phyloP scores from a whole-genome alignment of 208 protist species.

The Perkinsela sp. region DNA sequence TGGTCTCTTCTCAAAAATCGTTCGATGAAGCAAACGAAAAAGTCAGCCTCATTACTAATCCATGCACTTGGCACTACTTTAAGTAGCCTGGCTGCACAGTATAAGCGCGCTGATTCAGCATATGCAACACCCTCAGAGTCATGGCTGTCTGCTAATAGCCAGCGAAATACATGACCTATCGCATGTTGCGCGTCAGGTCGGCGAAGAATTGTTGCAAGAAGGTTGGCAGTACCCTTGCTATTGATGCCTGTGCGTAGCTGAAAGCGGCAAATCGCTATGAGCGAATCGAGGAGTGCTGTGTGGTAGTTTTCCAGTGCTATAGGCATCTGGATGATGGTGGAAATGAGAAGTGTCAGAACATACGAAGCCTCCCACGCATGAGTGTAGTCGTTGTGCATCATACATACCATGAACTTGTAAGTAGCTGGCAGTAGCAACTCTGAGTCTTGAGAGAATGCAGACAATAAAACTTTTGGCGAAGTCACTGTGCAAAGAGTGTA shows the following conservation, averaged over 20 bases:
- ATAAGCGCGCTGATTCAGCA: too few relatives aligned
- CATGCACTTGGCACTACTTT: background rate
- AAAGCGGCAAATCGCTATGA: background rate
- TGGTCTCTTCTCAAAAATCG: too few relatives aligned
- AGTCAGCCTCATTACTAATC: background rate
- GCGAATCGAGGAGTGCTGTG: background rate
- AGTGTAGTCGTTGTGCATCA: background rate
- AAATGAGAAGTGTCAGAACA: background rate
- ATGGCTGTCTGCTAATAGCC: background rate
- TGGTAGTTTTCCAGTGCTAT: background rate
- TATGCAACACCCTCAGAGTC: background rate
- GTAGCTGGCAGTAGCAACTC: background rate
- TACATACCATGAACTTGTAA: background rate
- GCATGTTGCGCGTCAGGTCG: background rate
- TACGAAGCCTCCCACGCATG: background rate
- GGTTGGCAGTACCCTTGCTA: background rate
- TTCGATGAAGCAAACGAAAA: too few relatives aligned
- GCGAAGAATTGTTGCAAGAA: background rate
- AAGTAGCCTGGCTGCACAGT: too few relatives aligned
- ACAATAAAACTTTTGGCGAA: background rate
- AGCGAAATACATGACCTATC: background rate
- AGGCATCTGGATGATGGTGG: background rate
- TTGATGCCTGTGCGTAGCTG: background rate
- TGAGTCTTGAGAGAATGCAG: background rate
- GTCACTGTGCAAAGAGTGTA: background rate